phyloP scores from a whole-genome alignment of 768 basidiomycete genomes.

The Panus rudis region DNA sequence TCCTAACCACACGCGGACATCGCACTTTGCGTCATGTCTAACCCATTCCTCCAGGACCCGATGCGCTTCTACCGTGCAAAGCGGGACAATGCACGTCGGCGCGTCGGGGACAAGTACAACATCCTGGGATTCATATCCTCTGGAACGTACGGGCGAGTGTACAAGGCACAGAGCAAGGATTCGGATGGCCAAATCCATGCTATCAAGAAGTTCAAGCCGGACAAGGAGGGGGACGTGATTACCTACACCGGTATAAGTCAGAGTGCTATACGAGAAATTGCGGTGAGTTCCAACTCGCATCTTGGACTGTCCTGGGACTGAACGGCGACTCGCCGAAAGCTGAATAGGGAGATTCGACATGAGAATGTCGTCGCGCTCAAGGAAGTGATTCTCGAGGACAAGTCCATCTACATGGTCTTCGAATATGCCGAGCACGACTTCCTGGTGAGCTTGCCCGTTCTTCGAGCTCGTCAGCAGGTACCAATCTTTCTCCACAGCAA shows the following conservation, averaged over 20 bases:
- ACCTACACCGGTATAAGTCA: constrained; percentile 98
- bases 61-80: constrained; percentile 83
- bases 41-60: constrained; percentile 45
- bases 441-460: constrained; percentile 46
- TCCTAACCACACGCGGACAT: neutral
- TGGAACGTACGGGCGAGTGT: constrained; percentile 97
- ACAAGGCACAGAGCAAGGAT: constrained; percentile 84
- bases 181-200: constrained; percentile 73
- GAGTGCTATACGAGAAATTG: constrained; percentile 94
- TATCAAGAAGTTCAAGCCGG: constrained; percentile 99
- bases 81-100: constrained; percentile 59
- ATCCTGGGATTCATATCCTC: constrained; percentile 98
- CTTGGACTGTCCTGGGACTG: neutral
- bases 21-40: constrained; percentile 5
- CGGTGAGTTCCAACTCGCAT: constrained; percentile 45
- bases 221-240: constrained; percentile 95
- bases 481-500: constrained; percentile 52
- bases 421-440: constrained; percentile 99
- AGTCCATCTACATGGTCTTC: constrained; percentile 99
- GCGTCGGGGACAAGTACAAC: constrained; percentile 75
- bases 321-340: constrained; percentile 30
- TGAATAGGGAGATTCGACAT: constrained; percentile 85
- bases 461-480: neutral
- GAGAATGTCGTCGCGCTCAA: constrained; percentile 87
- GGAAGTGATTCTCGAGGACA: constrained; percentile 96